Evolutionary conservation across 2,329 filamentous ascomycete genomes (phyloP), one percentile per base, ranked within the genome.

Genomic region (Juglanconis juglandina): DNA sequence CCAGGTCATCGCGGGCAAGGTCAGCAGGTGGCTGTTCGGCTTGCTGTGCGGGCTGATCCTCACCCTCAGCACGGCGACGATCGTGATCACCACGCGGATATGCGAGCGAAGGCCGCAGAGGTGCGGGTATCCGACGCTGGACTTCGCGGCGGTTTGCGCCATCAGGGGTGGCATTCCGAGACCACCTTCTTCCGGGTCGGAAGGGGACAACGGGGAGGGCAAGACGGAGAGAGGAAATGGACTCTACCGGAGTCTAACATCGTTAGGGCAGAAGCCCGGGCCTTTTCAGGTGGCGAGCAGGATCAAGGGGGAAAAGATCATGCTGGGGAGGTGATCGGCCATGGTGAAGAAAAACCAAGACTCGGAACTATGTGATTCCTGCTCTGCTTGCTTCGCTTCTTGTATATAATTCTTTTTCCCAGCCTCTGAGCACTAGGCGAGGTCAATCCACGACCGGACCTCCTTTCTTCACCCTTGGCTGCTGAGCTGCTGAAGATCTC

Each of bases 271-370:
- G 57, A 50, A 55, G 51, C 51, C 51, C 9, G 51, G 44, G 9
- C 42, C 51, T 4, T 55, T 59, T n/a, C 42, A 55, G 51, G 57
- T 59, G 5, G 57, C 57, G 5, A 59, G 44, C n/a, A 59, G 53
- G 51, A 59, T 59, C 11, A 59, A 59, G 37, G 57, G 51, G 14
- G 57, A 59, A 35, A 59, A 51, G 35, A 39, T 59, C 17, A 41
- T 41, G n/a, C 51, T 53, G 24, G 46, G 46, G 24, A 24, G 24
- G 9, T 48, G 46, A 48, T 32, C 39, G 39, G 4, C 39, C 11
- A 42, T 42, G 39, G 39, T 42, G 39, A 39, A 14, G 39, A 13
- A 13, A 42, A 42, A 42, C 39, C 39, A 42, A 42, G 5, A 42
- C 39, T 14, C 10, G 39, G 39, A 42, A 13, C 7, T 13, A 10